Base-by-base conservation (phyloP, 2,329 filamentous ascomycete species). In the Microsporum ferrugineum region DNA sequence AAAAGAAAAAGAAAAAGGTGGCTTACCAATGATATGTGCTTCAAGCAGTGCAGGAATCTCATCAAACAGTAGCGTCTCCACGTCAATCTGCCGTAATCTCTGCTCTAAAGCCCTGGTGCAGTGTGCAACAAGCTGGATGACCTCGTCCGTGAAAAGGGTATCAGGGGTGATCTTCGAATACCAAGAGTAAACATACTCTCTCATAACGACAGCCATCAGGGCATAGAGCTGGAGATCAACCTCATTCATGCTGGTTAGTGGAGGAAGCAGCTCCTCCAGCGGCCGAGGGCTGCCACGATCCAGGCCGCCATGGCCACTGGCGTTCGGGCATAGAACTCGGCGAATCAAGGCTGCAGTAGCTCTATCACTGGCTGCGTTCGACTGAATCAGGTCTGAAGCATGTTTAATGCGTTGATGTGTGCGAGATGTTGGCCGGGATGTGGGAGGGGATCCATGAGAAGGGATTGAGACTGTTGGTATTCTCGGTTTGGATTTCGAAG, bases 211-310 rank as follows among this genome's bases (percentile, higher is more conserved):
- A 59, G 94, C 88, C 63, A 99, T 85, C 63, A 97, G 83, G 33
- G 89, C 92, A 72, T 97, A 99, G 3, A 99, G 82, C 75, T 99
- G 88, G 61, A 95, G 78, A 73, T 99, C 94, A 63, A 97, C 84
- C 67, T 95, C 90, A 73, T 96, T 95, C 58, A 90, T 91, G 77
- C 91, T 96, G 57, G 92, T 97, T 69, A 99, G 80, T 43, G 91
- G 91, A 62, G 92, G 94, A 53, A 99, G 79, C 49, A 96, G 78
- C 67, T 91, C 88, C 63, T 95, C 85, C 66, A 95, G 86, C 57
- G 89, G 83, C 68, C 79, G 79, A 51, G 81, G 82, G 67, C 75
- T 87, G 78, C 75, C 88, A 78, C 66, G 78, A 71, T 67, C 76
- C 62, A 77, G 75, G 51, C 76, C 76, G 45, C 76, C 76, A 63